Base-by-base conservation (phyloP, 2,329 filamentous ascomycete species). In the Alternaria dauci region DNA sequence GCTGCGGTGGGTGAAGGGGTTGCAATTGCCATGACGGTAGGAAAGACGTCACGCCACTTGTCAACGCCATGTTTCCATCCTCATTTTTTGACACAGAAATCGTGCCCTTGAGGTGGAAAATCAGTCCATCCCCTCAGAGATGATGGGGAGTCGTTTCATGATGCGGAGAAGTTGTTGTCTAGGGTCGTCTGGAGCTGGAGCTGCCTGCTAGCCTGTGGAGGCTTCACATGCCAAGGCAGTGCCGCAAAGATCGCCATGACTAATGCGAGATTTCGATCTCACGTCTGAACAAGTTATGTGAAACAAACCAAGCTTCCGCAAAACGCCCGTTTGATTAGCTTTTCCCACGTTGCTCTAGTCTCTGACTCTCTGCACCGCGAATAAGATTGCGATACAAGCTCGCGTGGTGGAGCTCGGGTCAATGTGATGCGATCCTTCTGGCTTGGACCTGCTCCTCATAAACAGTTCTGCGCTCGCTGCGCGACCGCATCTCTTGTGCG, bases 301-400 rank as follows among this genome's bases (percentile, higher is more conserved):
- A 50, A 50, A 50, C 20, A 50, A 26, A 38, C 46, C 46, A 50
- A 50, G 20, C 46, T 50, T 18, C 30, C 46, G 46, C 14, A 26
- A 34, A 38, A 6, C 12, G 16, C 32, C 32, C 46, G 34, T 50
- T 36, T 38, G 14, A 36, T 30, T 50, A 38, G 38, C 38, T 20
- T 14, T 16, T 25, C 46, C 20, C n/a, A 26, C 20, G n/a, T 16
- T 26, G 20, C 39, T n/a, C 8, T 50, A 36, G 32, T 23, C 11
- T 23, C 18, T 23, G 18, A 41, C 18, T 41, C 38, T 12, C 18
- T 11, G 20, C n/a, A n/a, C 20, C 20, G 6, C 46, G 3, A 38
- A 26, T 36, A 26, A 26, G 16, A 42, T 42, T 42, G 39, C 20
- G 6, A 42, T 25, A 16, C 12, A 42, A 25, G 39, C 20, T 25